Conservation (phyloP, 2,329 filamentous ascomycete species). For the Canariomyces notabilis region DNA sequence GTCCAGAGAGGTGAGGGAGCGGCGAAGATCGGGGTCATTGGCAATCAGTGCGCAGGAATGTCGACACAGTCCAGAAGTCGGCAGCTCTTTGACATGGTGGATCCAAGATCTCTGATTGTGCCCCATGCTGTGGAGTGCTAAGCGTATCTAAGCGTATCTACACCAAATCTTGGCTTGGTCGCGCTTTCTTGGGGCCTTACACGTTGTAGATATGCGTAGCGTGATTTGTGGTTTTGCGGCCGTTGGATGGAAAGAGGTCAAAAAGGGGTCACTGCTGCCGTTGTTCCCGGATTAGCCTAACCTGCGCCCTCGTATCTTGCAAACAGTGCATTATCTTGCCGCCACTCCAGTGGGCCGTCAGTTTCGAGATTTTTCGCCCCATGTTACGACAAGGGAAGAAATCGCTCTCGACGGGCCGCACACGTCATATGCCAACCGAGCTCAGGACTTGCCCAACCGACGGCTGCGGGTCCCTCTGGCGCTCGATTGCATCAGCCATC, state of each 20-base stretch:
- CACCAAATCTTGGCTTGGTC: background rate
- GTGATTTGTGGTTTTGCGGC: background rate
- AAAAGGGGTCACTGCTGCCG: background rate
- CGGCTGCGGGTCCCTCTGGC: slow-evolving; percentile 1
- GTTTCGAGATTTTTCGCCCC: slow-evolving; percentile 11
- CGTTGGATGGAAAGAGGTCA: background rate
- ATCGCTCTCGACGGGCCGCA: slow-evolving; percentile 4
- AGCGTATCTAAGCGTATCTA: no score
- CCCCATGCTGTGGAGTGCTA: background rate
- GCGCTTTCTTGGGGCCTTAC: background rate
- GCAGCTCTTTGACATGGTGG: background rate
- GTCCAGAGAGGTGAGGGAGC: background rate
- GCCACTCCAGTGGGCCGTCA: slow-evolving; percentile 13
- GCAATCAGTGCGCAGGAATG: background rate
- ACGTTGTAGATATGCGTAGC: no score
- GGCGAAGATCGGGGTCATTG: background rate
- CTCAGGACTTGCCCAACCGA: background rate
- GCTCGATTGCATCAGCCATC: background rate
- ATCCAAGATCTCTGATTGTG: background rate
- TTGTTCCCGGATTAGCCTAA: background rate
- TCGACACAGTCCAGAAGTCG: background rate
- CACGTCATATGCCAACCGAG: slow-evolving; percentile 9
- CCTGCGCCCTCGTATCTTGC: slow-evolving; percentile 3
- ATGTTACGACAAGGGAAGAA: background rate
- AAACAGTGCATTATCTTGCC: slow-evolving; percentile 1